These are phyloP conservation scores for Cairneyella variabilis DNA, from an alignment of 495 filamentous ascomycete genomes.

Conservation along the genomic window DNA sequence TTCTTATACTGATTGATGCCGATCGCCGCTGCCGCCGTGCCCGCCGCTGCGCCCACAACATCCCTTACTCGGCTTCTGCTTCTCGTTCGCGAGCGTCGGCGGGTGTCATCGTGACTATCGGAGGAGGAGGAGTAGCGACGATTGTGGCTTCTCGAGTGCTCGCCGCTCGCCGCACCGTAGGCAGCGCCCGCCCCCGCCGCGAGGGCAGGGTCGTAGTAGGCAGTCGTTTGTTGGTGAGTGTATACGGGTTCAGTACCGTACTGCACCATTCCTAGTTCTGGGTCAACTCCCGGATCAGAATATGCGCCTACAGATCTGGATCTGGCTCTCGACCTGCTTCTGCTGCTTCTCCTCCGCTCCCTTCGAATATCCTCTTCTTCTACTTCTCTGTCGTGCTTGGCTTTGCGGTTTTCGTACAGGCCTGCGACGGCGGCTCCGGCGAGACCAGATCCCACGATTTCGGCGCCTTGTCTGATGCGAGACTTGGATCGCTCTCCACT, in stretches of 20 bases:
- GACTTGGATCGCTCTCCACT: constrained; percentile 47
- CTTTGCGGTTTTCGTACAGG: constrained; percentile 74
- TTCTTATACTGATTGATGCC: constrained; percentile 73
- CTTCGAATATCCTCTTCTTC: constrained; percentile 27
- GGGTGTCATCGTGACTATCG: no score
- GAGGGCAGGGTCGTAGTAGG: constrained; percentile 39
- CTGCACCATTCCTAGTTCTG: constrained; percentile 73
- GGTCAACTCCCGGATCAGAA: constrained; percentile 51
- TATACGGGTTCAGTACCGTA: constrained; percentile 68
- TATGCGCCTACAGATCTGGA: constrained; percentile 48
- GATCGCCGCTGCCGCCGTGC: constrained; percentile 69
- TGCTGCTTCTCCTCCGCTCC: constrained; percentile 20
- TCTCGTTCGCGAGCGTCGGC: constrained; percentile 40
- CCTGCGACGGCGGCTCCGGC: constrained; percentile 77
- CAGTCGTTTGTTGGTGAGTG: constrained; percentile 21
- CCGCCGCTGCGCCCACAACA: constrained; percentile 64
- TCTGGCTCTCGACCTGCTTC: constrained; percentile 52
- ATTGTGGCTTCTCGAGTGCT: constrained; percentile 36
- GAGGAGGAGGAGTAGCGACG: constrained; percentile 25
- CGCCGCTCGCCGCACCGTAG: constrained; percentile 39
- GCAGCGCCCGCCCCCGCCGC: constrained; percentile 30
- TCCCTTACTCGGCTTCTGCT: constrained; percentile 59
- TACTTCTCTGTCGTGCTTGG: constrained; percentile 59
- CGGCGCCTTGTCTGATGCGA: constrained; percentile 51
- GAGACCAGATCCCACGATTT: constrained; percentile 70